Evolutionary conservation across 176 grass and related monocot species (phyloP), one percentile per base, ranked within the genome.

Genomic region (Eragrostis nindensis): DNA sequence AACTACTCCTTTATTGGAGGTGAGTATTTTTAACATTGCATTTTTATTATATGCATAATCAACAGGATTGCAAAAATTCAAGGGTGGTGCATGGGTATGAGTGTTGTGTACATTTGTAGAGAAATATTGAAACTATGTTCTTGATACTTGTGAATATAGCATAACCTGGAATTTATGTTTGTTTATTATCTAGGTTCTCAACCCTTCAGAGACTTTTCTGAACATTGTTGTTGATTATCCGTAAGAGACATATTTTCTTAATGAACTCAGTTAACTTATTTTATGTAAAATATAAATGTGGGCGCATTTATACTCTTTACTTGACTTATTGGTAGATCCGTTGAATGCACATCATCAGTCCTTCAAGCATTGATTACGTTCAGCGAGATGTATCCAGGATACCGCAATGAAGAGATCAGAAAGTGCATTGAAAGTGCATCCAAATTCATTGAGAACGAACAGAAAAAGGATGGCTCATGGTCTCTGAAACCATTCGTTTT

Each of bases 281-380:
- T 42, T 73, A 48, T 43, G 27, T 17, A 66, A n/a, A n/a, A n/a
- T n/a, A 38, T 68, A 16, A 1, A 17, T 17, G 8, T 2, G 2
- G 41, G 0, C n/a, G 9, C 63, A 42, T 69, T 0, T n/a, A 67
- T 0, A 70, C 52, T 86, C 0, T 17, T 3, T 1, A 11, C 22
- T 73, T 0, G 43, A 80, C 47, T 6, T 62, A 78, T 9, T 82
- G 24, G 41, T 42, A 94, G 91, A 80, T 85, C 36, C 12, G 73
- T 85, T 8, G 85, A 94, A 85, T 90, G 88, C 42, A 87, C 91
- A n/a, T 90, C 91, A 64, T 87, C 91, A 4, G 85, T 63, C 18
- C 65, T 94, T 11, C 73, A 88, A 72, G 68, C 85, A 48, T 48
- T 88, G 0, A 36, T 89, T 43, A 44, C 56, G 71, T 90, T 93